A percentile compares a stretch with the other conserved stretches of the same genome.
Conservation (phyloP, 805 yeast species). For the Barnettozyma pratensis region DNA sequence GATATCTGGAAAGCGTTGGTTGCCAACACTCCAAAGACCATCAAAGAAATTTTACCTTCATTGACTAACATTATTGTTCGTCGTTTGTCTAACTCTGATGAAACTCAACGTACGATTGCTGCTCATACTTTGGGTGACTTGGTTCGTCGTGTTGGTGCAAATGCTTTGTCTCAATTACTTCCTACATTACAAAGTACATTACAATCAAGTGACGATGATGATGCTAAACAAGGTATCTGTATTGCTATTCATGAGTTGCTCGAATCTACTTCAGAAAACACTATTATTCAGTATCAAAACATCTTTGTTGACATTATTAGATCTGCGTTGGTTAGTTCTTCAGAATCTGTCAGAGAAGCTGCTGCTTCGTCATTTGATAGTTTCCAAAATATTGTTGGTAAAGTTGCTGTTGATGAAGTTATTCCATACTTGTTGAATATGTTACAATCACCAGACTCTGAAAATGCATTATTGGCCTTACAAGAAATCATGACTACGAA, state of each 20-base stretch:
- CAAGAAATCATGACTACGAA: conserved; percentile 89
- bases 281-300: conserved; percentile 59
- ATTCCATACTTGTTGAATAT: conserved; percentile 75
- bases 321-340: conserved; percentile 70
- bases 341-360: conserved; percentile 74
- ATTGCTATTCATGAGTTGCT: conserved; percentile 85
- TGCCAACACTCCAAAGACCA: conserved; percentile 90
- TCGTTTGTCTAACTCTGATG: conserved; percentile 78
- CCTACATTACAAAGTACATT: conserved; percentile 77
- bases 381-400: conserved; percentile 77
- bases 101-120: conserved; percentile 75
- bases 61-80: conserved; percentile 76
- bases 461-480: conserved; percentile 78
- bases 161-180: conserved; percentile 74
- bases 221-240: conserved; percentile 93
- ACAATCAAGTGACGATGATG: conserved; percentile 51
- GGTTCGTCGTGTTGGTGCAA: conserved; percentile 89
- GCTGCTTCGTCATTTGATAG: conserved; percentile 91
- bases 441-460: conserved; percentile 59
- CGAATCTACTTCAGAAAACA: conserved; percentile 60
- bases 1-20: conserved; percentile 97
- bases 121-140: conserved; percentile 92
- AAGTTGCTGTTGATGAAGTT: conserved; percentile 80
- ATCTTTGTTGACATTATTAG: conserved; percentile 71
- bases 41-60: conserved; percentile 85